Evolutionary conservation across 2,329 filamentous ascomycete species (phyloP).

Genomic region (Epichloe coenophiala): DNA sequence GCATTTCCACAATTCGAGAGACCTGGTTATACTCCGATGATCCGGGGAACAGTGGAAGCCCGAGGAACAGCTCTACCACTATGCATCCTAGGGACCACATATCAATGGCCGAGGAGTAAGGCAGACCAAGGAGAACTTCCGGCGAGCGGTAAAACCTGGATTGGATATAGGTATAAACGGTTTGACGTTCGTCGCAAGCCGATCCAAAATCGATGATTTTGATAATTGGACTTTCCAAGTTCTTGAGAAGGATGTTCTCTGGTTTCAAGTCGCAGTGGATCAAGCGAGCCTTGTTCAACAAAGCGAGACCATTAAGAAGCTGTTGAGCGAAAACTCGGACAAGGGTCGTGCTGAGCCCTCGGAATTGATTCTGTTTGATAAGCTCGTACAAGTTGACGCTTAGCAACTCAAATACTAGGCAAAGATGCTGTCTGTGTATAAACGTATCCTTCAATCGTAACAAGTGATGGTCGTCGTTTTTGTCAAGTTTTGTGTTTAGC

Average conservation of each 20-base stretch:
- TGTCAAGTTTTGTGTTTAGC: slow-evolving; percentile 97
- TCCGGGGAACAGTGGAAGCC: slow-evolving; percentile 85
- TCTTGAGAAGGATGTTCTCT: slow-evolving; percentile 95
- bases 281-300: slow-evolving; percentile 89
- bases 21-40: slow-evolving; percentile 99
- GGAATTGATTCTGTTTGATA: slow-evolving; percentile 99
- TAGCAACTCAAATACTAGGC: slow-evolving; percentile 87
- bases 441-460: slow-evolving; percentile 94
- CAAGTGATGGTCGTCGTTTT: slow-evolving; percentile 96
- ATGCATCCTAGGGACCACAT: slow-evolving; percentile 99
- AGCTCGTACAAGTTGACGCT: slow-evolving; percentile 97
- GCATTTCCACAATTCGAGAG: slow-evolving; percentile 93
- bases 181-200: slow-evolving; percentile 94
- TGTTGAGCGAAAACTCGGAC: slow-evolving; percentile 97
- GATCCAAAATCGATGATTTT: slow-evolving; percentile 99
- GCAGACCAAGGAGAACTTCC: slow-evolving; percentile 86
- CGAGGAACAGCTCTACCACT: slow-evolving; percentile 92
- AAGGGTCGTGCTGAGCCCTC: slow-evolving; percentile 88
- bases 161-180: slow-evolving; percentile 98
- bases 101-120: slow-evolving; percentile 96
- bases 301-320: slow-evolving; percentile 76
- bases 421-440: slow-evolving; percentile 93
- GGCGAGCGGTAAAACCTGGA: slow-evolving; percentile 96
- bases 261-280: slow-evolving; percentile 98
- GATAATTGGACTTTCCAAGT: slow-evolving; percentile 96